Evolutionary conservation across 192 early-diverging fungal genomes (phyloP).

Genomic region (Linnemannia zychae): DNA sequence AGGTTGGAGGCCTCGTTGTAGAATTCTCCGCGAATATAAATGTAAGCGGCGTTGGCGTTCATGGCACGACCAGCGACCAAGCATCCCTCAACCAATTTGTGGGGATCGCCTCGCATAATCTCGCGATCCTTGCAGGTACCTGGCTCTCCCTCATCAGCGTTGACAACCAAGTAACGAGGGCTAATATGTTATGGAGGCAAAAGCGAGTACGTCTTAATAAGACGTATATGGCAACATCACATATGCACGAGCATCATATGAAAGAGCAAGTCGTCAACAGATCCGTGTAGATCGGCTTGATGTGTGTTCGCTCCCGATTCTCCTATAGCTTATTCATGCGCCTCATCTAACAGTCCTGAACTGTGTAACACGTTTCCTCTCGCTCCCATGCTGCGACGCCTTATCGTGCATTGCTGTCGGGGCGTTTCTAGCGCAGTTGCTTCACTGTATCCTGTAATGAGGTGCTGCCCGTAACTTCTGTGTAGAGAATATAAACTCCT

Average conservation of each 20-base stretch:
- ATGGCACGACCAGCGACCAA: slow-evolving; percentile 96
- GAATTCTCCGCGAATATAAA: slow-evolving; percentile 97
- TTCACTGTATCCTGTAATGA: background rate
- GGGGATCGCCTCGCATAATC: slow-evolving; percentile 90
- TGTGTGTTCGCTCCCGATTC: background rate
- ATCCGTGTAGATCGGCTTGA: background rate
- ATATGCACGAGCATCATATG: background rate
- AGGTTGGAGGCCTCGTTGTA: slow-evolving; percentile 96
- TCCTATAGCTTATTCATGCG: background rate
- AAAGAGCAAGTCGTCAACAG: background rate
- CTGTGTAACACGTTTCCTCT: background rate
- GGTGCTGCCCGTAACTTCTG: background rate
- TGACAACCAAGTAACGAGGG: slow-evolving; percentile 96
- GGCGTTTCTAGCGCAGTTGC: background rate
- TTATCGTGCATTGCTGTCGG: too few species aligned
- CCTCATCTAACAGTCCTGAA: background rate
- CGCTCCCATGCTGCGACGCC: background rate
- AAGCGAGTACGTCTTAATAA: slow-evolving; percentile 28
- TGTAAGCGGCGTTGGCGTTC: slow-evolving; percentile 97
- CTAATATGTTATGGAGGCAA: slow-evolving; percentile 60
- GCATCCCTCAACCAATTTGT: slow-evolving; percentile 98
- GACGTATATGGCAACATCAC: background rate
- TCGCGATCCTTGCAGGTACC: slow-evolving; percentile 96
- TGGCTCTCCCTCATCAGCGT: slow-evolving; percentile 99
- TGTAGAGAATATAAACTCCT: slow-evolving; percentile 67